These are phyloP conservation scores for Ascomycota sp. DNA, from an alignment of 2,329 filamentous ascomycete genomes.

Conservation along the genomic window DNA sequence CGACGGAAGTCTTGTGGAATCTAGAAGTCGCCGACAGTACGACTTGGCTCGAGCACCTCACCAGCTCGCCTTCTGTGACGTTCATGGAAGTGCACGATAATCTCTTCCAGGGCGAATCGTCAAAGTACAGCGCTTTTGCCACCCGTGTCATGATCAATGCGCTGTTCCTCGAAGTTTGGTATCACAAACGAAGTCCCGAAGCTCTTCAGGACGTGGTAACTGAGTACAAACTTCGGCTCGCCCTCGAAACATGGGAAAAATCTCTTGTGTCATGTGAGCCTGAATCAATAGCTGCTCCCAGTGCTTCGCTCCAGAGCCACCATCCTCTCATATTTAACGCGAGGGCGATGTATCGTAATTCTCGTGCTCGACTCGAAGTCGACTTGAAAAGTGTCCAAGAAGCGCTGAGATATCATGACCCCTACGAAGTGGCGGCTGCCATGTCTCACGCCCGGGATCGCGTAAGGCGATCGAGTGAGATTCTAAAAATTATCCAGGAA, in stretches of 20 bases:
- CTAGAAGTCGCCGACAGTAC: conserved; percentile 58
- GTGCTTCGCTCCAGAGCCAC: conserved; percentile 86
- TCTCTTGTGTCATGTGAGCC: conserved; percentile 85
- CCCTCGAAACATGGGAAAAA: conserved; percentile 96
- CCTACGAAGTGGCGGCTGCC: conserved; percentile 86
- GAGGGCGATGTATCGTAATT: conserved; percentile 91
- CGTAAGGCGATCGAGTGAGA: conserved; percentile 86
- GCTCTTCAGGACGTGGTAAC: conserved; percentile 92
- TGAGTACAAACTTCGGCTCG: conserved; percentile 90
- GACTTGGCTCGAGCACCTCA: conserved; percentile 65
- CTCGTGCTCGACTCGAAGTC: conserved; percentile 76
- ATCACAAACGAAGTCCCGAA: conserved; percentile 95
- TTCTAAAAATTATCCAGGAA: conserved; percentile 96
- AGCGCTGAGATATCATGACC: conserved; percentile 88
- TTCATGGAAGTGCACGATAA: conserved; percentile 91
- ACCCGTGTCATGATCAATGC: conserved; percentile 98
- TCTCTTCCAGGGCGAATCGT: conserved; percentile 78
- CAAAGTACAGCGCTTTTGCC: conserved; percentile 89
- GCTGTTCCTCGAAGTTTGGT: conserved; percentile 95
- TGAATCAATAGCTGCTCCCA: conserved; percentile 73
- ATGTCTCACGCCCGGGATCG: conserved; percentile 91
- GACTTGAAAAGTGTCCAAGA: conserved; percentile 93
- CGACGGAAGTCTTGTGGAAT: conserved; percentile 89
- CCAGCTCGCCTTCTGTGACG: conserved; percentile 52
- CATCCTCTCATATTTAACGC: conserved; percentile 96